Conservation (phyloP, 495 filamentous ascomycete genomes). For the Umbilicaria muhlenbergii region DNA sequence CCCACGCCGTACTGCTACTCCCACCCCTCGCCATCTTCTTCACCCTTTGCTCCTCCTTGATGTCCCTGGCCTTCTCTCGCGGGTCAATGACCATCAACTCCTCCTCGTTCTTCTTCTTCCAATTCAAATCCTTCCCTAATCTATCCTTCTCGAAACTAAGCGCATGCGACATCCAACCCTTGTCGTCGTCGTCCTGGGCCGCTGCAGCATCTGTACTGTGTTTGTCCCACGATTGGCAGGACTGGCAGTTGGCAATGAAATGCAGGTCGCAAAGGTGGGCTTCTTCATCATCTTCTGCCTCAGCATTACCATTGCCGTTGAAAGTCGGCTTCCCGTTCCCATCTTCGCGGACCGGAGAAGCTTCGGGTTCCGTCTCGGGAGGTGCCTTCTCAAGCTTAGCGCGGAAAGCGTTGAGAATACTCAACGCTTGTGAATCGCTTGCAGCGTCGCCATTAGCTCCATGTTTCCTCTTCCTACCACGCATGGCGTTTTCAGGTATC, state of each 20-base stretch:
- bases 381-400: slow-evolving; percentile 54
- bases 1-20: slow-evolving; percentile 36
- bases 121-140: slow-evolving; percentile 79
- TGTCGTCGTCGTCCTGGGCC: slow-evolving; percentile 40
- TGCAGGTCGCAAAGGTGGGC: slow-evolving; percentile 70
- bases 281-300: slow-evolving; percentile 46
- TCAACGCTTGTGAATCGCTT: slow-evolving; percentile 47
- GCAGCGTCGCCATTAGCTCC: slow-evolving; percentile 27
- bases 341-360: slow-evolving; percentile 14
- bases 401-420: slow-evolving; percentile 61
- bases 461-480: slow-evolving; percentile 65
- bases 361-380: slow-evolving; percentile 15
- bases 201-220: slow-evolving; percentile 27
- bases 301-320: slow-evolving; percentile 10
- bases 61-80: slow-evolving; percentile 61
- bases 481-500: slow-evolving; percentile 65
- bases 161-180: slow-evolving; percentile 49
- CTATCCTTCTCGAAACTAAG: slow-evolving; percentile 80
- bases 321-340: slow-evolving; percentile 19
- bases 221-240: slow-evolving; percentile 65
- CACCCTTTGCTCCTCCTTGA: slow-evolving; percentile 44
- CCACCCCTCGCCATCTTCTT: slow-evolving; percentile 33
- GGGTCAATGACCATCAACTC: slow-evolving; percentile 94
- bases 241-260: slow-evolving; percentile 86
- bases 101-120: slow-evolving; percentile 75